Evolutionary conservation across 495 filamentous ascomycete genomes (phyloP), one percentile per base, ranked within the genome.

Genomic region (Opeltia flavorubescens): DNA sequence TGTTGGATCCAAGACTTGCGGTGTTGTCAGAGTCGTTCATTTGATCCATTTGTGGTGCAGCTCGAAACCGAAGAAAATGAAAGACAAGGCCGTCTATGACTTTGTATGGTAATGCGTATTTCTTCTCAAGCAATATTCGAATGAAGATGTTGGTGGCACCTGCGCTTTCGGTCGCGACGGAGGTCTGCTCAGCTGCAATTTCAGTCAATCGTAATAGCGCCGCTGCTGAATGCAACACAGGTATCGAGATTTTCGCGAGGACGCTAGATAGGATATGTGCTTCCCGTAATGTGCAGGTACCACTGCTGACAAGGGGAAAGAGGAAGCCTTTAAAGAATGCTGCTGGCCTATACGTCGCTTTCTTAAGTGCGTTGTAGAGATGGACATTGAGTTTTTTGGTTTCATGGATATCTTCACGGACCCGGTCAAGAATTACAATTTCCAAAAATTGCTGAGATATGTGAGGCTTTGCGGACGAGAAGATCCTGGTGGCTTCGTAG

Each of bases 251-350:
- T 12, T 86, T 74, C 1, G 83, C 74, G 13, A 95, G 70, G 11
- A 94, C 86, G 24, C 78, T 84, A 2, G 81, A 81, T 34, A 98
- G 71, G 54, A 96, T 95, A 52, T 87, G 80, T 1, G 91, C 91
- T 65, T 98, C 91, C 27, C 88, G 75, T 36, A 96, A 64, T 4
- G 88, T 89, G 66, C 87, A 94, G 24, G 78, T 85, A 8, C 84
- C 70, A 46, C 74, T 76, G 13, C 71, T 72, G 0, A 89, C 81
- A 9, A 98, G 71, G 3, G 93, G 93, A 57, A 96, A 96, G 5
- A 98, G 69, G 51, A 96, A 76, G 1, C 91, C 91, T 62, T 95
- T 95, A 71, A 99, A 96, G 66, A 93, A 99, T 20, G 86, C 86
- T 0, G 86, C 84, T 2, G 91, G 93, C 58, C 95, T 96, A 70